Base-by-base conservation (phyloP, 2,329 filamentous ascomycete species). In the Fusarium torulosum region DNA sequence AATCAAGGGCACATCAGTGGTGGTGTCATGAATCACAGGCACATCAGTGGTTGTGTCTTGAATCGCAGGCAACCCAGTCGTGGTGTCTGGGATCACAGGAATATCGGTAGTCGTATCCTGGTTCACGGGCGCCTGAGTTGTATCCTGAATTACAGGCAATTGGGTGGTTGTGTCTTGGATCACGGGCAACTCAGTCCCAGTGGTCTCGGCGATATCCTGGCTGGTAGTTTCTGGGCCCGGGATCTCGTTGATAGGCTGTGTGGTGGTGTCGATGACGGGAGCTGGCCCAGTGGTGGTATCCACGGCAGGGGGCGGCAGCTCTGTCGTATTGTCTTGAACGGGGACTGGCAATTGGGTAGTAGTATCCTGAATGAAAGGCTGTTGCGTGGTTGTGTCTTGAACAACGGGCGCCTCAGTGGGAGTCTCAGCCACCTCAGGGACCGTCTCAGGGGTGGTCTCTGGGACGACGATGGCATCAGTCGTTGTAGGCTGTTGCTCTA, bases 401-500 rank as follows among this genome's bases (percentile, higher is more conserved):
- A 19, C 11, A 15, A 38, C 6, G 10, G 23, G 31, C 7, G 35
- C 27, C 20, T 53, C 14, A 21, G 51, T 53, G 6, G 50, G 27
- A 7, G 59, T 57, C 40, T 53, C 29, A 11, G 52, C 19, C 13
- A 33, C 41, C 8, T 38, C 6, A 29, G 42, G 27, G 6, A 41
- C 4, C 9, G 21, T 40, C 19, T 37, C 33, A 1, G 54, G 8
- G 2, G 57, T 45, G 2, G 57, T 40, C 15, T 40, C 44, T 6
- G 31, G 53, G 17, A 60, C 15, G 10, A 59, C 43, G 14, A 59
- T 31, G 20, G 43, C 52, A 13, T 49, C 43, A 17, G 35, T 57
- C 23, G 42, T 57, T 10, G 52, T 57, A 20, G 52, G 43, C 19
- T 33, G 11, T 4, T n/a, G 29, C 14, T 37, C 5, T 5, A 58